A percentile compares a stretch with the other conserved stretches of the same genome.
Conservation (phyloP, 352 stramenopile genomes). For the Phytophthora constricta region DNA sequence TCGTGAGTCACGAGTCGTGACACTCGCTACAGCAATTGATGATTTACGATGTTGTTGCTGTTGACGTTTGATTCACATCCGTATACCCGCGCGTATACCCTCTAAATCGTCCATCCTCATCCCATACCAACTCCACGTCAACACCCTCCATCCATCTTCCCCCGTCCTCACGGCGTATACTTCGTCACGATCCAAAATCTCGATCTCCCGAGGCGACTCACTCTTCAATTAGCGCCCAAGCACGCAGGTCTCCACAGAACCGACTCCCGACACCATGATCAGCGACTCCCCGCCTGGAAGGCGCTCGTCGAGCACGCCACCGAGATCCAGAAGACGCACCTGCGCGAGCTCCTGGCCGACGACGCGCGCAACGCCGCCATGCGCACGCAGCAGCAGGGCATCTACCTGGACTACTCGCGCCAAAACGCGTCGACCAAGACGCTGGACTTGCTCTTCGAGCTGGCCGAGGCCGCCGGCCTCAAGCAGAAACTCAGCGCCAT, state of each 20-base stretch:
- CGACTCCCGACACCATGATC: conserved; percentile 52
- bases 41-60: neutral
- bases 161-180: neutral
- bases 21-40: too few species aligned
- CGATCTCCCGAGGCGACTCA: too few species aligned
- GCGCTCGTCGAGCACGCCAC: conserved; percentile 72
- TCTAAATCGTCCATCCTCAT: neutral
- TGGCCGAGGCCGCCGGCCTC: conserved; percentile 90
- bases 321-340: conserved; percentile 88
- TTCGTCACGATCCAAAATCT: neutral
- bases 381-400: conserved; percentile 92
- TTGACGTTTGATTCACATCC: neutral
- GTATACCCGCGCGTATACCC: neutral
- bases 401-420: conserved; percentile 95
- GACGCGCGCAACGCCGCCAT: conserved; percentile 88
- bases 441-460: conserved; percentile 92
- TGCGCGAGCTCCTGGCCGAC: conserved; percentile 92
- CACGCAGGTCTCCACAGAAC: conserved; percentile 25
- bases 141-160: conserved; percentile 23
- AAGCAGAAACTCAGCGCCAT: conserved; percentile 92
- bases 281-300: conserved; percentile 81
- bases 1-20: neutral
- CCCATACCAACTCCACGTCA: conserved; percentile 15
- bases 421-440: conserved; percentile 92
- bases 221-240: conserved; percentile 32